Evolutionary conservation across 208 protist species (phyloP).

Genomic region (Trypanosoma brucei): DNA sequence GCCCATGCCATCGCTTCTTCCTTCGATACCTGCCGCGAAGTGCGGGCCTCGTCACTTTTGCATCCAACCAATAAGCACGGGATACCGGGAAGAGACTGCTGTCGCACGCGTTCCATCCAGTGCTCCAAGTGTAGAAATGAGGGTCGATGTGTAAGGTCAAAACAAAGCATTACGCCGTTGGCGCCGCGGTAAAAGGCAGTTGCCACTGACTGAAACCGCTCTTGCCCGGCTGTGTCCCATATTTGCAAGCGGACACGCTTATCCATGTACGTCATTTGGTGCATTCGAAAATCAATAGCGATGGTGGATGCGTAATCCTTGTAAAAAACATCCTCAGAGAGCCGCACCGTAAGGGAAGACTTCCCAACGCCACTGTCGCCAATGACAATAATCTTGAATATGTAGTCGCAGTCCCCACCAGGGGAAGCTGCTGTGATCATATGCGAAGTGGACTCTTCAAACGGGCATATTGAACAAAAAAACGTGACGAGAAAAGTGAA

Average conservation of each 20-base stretch:
- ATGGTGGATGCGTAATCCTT: slow-evolving; percentile 87
- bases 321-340: slow-evolving; percentile 92
- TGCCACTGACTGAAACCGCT: slow-evolving; percentile 89
- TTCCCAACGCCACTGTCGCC: slow-evolving; percentile 91
- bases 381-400: slow-evolving; percentile 94
- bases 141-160: slow-evolving; percentile 96
- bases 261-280: slow-evolving; percentile 89
- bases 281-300: slow-evolving; percentile 89
- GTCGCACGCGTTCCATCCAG: slow-evolving; percentile 97
- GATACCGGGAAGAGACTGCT: slow-evolving; percentile 90
- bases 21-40: slow-evolving; percentile 66
- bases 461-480: too few relatives aligned
- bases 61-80: slow-evolving; percentile 94
- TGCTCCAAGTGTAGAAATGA: slow-evolving; percentile 95
- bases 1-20: slow-evolving; percentile 87
- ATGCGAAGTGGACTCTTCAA: background rate
- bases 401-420: slow-evolving; percentile 92
- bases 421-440: slow-evolving; percentile 33
- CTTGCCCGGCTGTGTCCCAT: slow-evolving; percentile 91
- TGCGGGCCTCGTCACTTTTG: slow-evolving; percentile 93
- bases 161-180: slow-evolving; percentile 95
- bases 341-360: slow-evolving; percentile 84
- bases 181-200: slow-evolving; percentile 92
- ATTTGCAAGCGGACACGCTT: slow-evolving; percentile 89
- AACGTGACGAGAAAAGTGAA: too few relatives aligned